Evolutionary conservation across 1,284 basidiomycete species (phyloP).

Genomic region (Phellopilus nigrolimitatus): DNA sequence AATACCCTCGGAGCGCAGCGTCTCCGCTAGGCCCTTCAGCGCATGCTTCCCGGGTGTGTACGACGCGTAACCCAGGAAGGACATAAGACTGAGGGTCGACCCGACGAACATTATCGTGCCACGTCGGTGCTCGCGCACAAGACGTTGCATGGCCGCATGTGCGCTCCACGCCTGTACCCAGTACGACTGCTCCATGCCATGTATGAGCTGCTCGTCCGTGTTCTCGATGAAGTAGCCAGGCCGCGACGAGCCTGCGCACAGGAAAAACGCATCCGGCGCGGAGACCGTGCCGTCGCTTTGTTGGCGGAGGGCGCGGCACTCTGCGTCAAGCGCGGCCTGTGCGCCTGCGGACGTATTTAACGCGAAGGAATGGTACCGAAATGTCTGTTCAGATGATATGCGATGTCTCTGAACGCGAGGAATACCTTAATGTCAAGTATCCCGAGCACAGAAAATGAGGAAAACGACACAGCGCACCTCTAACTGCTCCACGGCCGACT

Average conservation of each 20-base stretch:
- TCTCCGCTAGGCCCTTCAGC: slow-evolving; percentile 83
- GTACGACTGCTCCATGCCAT: slow-evolving; percentile 60
- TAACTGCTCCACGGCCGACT: slow-evolving; percentile 52
- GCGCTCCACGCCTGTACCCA: slow-evolving; percentile 78
- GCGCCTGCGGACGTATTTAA: slow-evolving; percentile 48
- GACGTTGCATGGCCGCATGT: slow-evolving; percentile 65
- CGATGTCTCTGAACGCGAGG: slow-evolving; percentile 36
- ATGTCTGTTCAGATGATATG: slow-evolving; percentile 48
- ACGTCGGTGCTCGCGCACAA: slow-evolving; percentile 55
- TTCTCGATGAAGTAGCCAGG: slow-evolving; percentile 75
- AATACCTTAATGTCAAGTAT: background rate
- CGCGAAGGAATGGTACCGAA: slow-evolving; percentile 61
- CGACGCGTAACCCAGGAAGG: slow-evolving; percentile 78
- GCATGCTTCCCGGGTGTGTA: slow-evolving; percentile 92
- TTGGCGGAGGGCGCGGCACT: slow-evolving; percentile 40
- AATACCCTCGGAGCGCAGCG: slow-evolving; percentile 76
- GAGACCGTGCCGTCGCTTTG: slow-evolving; percentile 32
- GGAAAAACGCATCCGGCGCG: slow-evolving; percentile 71
- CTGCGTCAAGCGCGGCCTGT: slow-evolving; percentile 55
- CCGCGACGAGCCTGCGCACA: slow-evolving; percentile 68
- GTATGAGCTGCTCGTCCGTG: slow-evolving; percentile 51
- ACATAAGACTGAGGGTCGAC: slow-evolving; percentile 79
- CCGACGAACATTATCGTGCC: slow-evolving; percentile 80
- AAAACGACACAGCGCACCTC: slow-evolving; percentile 45
- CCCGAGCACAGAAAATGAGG: background rate